phyloP scores from a whole-genome alignment of 768 basidiomycete species.

The Boletus tylopilopsis region DNA sequence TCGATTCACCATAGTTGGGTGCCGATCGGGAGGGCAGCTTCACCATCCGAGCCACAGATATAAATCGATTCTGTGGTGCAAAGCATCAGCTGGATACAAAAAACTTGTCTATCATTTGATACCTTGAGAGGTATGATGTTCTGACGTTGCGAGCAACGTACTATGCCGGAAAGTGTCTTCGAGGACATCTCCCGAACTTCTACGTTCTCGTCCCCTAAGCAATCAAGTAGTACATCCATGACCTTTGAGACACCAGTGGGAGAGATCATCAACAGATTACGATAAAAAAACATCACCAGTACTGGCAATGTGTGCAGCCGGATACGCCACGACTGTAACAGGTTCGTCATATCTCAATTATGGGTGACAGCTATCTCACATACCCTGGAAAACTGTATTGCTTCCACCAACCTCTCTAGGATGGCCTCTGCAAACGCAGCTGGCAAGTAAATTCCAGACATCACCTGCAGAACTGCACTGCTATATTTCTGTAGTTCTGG shows the following conservation, averaged over 20 bases:
- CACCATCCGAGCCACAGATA: conserved; percentile 55
- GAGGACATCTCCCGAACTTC: conserved; percentile 93
- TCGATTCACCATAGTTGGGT: conserved; percentile 64
- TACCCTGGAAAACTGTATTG: conserved; percentile 77
- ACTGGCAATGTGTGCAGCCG: conserved; percentile 85
- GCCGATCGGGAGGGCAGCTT: conserved; percentile 68
- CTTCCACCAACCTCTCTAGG: conserved; percentile 56
- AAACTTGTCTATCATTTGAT: conserved; percentile 5
- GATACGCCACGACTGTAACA: conserved; percentile 80
- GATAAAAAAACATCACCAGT: conserved; percentile 86
- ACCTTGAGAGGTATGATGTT: conserved; percentile 85
- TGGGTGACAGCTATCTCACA: conserved; percentile 18
- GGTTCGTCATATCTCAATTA: conserved; percentile 9
- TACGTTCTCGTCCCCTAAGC: conserved; percentile 85
- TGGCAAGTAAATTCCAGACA: conserved; percentile 79
- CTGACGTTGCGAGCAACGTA: conserved; percentile 87
- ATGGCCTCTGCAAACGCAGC: conserved; percentile 59
- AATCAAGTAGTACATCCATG: conserved; percentile 81
- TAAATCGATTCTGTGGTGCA: conserved; percentile 70
- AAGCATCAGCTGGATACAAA: conserved; percentile 2
- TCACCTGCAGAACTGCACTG: conserved; percentile 73
- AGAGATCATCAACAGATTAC: conserved; percentile 77
- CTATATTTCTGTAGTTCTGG: conserved; percentile 80
- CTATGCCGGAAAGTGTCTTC: conserved; percentile 78
- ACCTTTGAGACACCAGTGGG: conserved; percentile 62